These are phyloP conservation scores for Penicillium sp. DNA, from an alignment of 2,329 filamentous ascomycete species.

Conservation along the genomic window DNA sequence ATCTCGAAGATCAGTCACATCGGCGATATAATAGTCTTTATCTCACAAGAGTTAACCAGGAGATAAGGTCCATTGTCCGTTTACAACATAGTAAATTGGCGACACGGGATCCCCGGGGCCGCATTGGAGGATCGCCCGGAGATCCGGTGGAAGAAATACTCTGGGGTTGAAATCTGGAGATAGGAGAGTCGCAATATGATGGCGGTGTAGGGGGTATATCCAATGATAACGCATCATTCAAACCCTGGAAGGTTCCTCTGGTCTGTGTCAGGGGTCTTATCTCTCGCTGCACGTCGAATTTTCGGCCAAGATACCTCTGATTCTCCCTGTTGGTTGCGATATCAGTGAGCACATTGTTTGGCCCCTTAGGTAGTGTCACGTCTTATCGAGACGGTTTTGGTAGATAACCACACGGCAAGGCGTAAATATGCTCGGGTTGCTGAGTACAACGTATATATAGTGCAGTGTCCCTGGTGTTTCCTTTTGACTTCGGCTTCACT, in stretches of 20 bases:
- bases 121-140: constrained; percentile 16
- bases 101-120: not conserved
- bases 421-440: not conserved
- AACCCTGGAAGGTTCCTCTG: not conserved
- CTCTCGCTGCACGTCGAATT: not conserved
- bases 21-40: not conserved
- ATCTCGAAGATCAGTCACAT: constrained; percentile 4
- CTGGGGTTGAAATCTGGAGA: constrained; percentile 26
- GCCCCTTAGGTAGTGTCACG: constrained; percentile 19
- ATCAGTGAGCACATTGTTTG: constrained; percentile 5
- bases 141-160: constrained; percentile 7
- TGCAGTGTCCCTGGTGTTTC: not conserved
- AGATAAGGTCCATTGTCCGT: constrained; percentile 4
- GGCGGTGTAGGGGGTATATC: constrained; percentile 7
- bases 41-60: not conserved
- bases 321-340: constrained; percentile 4
- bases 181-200: constrained; percentile 11
- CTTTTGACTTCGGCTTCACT: not conserved
- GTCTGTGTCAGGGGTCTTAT: constrained; percentile 2
- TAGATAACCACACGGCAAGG: constrained; percentile 20
- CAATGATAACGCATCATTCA: not conserved
- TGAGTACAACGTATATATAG: constrained; percentile 14
- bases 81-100: not conserved
- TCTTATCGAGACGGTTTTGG: constrained; percentile 27
- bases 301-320: not conserved